A percentile compares a stretch with the other conserved stretches of the same genome.
Evolutionary conservation across 75 land plant genomes (phyloP).

Genomic region (Cryptomeria japonica): DNA sequence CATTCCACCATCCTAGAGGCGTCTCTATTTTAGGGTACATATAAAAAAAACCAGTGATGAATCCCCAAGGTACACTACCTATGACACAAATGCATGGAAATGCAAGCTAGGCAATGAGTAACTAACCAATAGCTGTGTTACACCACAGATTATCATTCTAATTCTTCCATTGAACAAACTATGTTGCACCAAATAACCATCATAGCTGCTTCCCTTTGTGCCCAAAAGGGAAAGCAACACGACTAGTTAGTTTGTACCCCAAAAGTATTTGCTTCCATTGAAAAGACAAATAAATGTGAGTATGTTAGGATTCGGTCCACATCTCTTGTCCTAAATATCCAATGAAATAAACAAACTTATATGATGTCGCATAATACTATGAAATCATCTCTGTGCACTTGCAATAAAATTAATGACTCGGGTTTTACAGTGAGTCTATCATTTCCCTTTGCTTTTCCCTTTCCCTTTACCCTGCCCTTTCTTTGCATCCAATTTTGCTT

Average conservation of each 20-base stretch:
- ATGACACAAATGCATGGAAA: neutral
- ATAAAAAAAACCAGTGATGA: no score
- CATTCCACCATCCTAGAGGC: no score
- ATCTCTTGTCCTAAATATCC: neutral
- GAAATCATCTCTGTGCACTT: neutral
- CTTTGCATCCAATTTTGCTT: slow-evolving; percentile 85
- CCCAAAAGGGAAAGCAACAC: neutral
- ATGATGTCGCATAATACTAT: neutral
- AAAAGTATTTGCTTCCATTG: neutral
- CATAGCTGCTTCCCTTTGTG: neutral
- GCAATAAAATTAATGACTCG: neutral
- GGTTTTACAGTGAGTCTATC: neutral
- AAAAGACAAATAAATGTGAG: neutral
- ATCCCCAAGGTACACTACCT: neutral
- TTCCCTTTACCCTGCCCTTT: slow-evolving; percentile 78
- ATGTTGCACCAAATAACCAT: neutral
- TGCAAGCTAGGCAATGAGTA: neutral
- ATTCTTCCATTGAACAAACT: neutral
- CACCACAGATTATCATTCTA: neutral
- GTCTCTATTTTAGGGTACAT: no score
- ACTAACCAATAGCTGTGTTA: neutral
- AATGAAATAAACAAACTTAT: neutral
- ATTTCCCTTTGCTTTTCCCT: slow-evolving; percentile 56
- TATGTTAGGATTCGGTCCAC: neutral
- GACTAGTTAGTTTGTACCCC: neutral